Percentiles rank a stretch among this genome's conserved stretches.
Conservation (phyloP, 2,329 filamentous ascomycete genomes). For the Diplocarpon mali region DNA sequence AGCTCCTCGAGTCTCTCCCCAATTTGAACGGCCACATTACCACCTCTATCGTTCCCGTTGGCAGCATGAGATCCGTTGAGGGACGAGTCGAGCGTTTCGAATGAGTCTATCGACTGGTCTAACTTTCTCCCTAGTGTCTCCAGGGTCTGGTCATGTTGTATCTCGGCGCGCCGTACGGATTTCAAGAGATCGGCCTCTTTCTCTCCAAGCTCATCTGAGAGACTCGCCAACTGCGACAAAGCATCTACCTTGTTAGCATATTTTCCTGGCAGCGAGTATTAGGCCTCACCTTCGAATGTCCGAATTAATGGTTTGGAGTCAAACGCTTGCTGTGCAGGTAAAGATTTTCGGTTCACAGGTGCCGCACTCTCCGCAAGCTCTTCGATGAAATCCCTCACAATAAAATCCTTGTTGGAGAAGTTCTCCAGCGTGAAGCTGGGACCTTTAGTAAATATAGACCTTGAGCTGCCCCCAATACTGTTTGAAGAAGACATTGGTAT, state of each 20-base stretch:
- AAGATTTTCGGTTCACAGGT: slow-evolving; percentile 70
- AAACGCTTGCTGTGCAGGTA: slow-evolving; percentile 54
- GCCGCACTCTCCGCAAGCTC: slow-evolving; percentile 76
- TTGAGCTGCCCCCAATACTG: slow-evolving; percentile 17
- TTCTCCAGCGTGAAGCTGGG: slow-evolving; percentile 82
- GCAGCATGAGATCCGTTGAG: slow-evolving; percentile 49
- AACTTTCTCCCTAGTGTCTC: slow-evolving; percentile 81
- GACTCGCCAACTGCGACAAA: slow-evolving; percentile 54
- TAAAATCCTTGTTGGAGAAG: slow-evolving; percentile 85
- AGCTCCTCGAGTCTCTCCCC: slow-evolving; percentile 89
- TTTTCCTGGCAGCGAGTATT: not conserved
- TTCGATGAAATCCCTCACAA: slow-evolving; percentile 96
- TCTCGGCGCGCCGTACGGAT: slow-evolving; percentile 81
- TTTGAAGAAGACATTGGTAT: slow-evolving; percentile 23
- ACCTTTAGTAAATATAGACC: slow-evolving; percentile 60
- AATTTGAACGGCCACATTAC: slow-evolving; percentile 88
- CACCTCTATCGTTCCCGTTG: slow-evolving; percentile 47
- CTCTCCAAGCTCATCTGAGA: slow-evolving; percentile 77
- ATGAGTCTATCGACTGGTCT: slow-evolving; percentile 83
- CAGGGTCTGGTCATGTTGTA: slow-evolving; percentile 83
- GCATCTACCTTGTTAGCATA: slow-evolving; percentile 37
- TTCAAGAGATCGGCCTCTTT: slow-evolving; percentile 85
- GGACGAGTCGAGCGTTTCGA: slow-evolving; percentile 78
- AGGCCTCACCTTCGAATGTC: slow-evolving; percentile 65
- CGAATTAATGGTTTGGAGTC: slow-evolving; percentile 95